Evolutionary conservation across 2,329 filamentous ascomycete species (phyloP).

Genomic region (Aureobasidium musti): DNA sequence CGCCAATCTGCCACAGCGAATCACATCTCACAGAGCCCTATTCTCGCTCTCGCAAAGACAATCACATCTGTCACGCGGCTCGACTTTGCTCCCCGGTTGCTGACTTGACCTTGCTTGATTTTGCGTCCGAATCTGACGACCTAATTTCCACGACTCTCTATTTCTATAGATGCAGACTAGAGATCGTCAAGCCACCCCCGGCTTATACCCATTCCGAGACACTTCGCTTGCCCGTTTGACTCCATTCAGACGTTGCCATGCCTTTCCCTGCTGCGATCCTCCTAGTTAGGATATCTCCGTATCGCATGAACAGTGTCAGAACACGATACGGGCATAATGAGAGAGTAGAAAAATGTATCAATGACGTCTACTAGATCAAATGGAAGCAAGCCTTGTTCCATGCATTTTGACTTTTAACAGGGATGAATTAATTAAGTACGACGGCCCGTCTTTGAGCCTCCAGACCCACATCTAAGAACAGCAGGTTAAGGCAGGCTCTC

Average conservation of each 20-base stretch:
- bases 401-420: conserved; percentile 3
- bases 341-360: neutral
- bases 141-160: conserved; percentile 23
- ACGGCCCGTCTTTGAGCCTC: conserved; percentile 20
- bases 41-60: neutral
- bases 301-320: neutral
- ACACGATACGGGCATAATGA: neutral
- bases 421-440: conserved; percentile 18
- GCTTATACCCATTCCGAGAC: conserved; percentile 8
- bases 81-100: neutral
- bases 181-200: conserved; percentile 23
- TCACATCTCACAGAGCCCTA: conserved; percentile 5
- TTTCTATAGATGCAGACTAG: neutral
- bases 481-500: neutral
- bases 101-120: conserved; percentile 18
- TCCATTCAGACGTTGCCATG: conserved; percentile 5
- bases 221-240: conserved; percentile 11
- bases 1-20: conserved; percentile 15
- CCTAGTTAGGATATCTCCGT: neutral
- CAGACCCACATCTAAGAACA: conserved; percentile 9
- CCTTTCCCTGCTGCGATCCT: neutral
- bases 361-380: neutral
- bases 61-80: conserved; percentile 8
- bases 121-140: conserved; percentile 6
- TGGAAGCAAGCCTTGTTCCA: neutral